Conservation (phyloP, 2,329 filamentous ascomycete species). For the Tetracladium maxilliforme region DNA sequence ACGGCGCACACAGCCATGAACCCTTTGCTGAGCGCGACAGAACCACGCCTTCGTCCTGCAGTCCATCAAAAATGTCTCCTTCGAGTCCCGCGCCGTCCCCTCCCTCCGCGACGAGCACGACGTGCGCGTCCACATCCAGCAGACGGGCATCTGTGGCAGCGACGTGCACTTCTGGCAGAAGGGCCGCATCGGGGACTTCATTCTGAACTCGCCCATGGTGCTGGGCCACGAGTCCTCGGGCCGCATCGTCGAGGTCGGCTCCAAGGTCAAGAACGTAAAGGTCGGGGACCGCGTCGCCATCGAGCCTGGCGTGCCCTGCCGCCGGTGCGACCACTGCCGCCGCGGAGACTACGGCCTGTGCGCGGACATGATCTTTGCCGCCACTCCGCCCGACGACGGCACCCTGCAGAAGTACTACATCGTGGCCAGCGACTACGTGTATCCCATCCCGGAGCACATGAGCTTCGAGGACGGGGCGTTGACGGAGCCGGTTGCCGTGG, state of each 20-base stretch:
- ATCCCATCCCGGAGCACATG: conserved; percentile 26
- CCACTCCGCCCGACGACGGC: conserved; percentile 31
- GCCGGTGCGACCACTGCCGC: conserved; percentile 25
- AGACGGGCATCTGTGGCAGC: conserved; percentile 31
- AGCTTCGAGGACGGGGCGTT: conserved; percentile 34
- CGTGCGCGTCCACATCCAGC: conserved; percentile 26
- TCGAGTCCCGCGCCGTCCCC: conserved; percentile 26
- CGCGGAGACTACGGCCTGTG: conserved; percentile 24
- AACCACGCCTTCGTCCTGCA: conserved; percentile 32
- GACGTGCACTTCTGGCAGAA: conserved; percentile 28
- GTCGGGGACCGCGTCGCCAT: conserved; percentile 30
- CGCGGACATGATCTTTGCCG: conserved; percentile 29
- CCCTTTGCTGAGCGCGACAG: no score
- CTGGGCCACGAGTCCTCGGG: conserved; percentile 31
- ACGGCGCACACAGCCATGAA: no score
- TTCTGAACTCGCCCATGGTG: conserved; percentile 25
- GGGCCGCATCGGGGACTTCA: conserved; percentile 29
- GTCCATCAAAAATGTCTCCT: conserved; percentile 24
- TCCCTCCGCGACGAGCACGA: conserved; percentile 18
- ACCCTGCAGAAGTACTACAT: conserved; percentile 33
- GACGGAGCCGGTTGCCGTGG: conserved; percentile 35
- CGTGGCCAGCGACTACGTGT: conserved; percentile 28
- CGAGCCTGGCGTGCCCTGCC: conserved; percentile 30
- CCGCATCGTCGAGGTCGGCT: conserved; percentile 22
- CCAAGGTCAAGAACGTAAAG: conserved; percentile 23